A percentile compares a stretch with the other conserved stretches of the same genome.
Conservation (phyloP, 768 basidiomycete species). For the Lepiota brunneoincarnata region DNA sequence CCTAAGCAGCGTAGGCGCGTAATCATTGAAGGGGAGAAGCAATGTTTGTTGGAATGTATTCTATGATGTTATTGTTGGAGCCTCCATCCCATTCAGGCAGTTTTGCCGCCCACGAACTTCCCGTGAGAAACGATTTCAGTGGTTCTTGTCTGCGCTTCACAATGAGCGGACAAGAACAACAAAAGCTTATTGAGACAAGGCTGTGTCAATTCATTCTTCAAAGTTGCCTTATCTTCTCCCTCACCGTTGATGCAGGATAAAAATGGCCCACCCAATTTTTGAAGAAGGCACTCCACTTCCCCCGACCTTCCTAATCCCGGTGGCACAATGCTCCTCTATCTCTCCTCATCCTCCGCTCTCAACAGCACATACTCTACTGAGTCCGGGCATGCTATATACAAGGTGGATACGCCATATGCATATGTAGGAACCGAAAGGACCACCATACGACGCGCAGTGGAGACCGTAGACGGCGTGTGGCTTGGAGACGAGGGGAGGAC, state of each 20-base stretch:
- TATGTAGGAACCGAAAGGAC: not conserved
- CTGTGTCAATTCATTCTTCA: no score
- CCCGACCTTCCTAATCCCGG: not conserved
- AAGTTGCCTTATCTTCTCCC: no score
- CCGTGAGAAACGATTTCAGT: no score
- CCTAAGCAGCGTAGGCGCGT: no score
- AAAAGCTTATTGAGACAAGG: no score
- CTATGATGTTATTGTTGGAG: not conserved
- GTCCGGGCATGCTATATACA: not conserved
- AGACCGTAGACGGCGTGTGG: constrained; percentile 7
- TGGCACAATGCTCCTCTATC: constrained; percentile 1
- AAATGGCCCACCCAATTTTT: not conserved
- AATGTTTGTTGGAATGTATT: not conserved
- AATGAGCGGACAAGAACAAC: no score
- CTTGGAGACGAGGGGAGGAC: not conserved
- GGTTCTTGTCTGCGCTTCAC: no score
- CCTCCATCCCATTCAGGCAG: no score
- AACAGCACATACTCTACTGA: constrained; percentile 1
- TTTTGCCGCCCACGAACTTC: no score
- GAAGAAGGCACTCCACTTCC: not conserved
- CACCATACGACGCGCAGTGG: constrained; percentile 4
- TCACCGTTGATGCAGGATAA: not conserved
- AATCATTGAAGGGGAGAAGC: not conserved
- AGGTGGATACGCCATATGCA: constrained; percentile 1
- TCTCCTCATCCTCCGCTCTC: constrained; percentile 7